phyloP scores from a whole-genome alignment of 1,284 basidiomycete species.

The Retiboletus flavoniger region DNA sequence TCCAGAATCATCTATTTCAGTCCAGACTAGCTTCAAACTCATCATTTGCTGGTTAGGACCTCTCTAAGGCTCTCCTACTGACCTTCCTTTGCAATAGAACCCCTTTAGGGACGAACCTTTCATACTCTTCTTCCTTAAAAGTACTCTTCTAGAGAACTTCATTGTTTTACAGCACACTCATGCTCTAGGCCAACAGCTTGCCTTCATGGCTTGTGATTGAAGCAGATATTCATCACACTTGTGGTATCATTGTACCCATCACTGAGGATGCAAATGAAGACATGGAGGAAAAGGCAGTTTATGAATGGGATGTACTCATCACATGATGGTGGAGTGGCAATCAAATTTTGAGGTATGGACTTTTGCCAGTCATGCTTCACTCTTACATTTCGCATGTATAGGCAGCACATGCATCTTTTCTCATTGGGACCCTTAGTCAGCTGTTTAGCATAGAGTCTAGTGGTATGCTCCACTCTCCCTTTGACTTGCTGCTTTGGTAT shows the following conservation, averaged over 20 bases:
- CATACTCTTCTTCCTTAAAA: too few relatives aligned
- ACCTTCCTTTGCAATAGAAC: too few relatives aligned
- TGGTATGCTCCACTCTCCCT: slow-evolving; percentile 61
- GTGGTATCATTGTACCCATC: slow-evolving; percentile 51
- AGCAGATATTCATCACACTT: slow-evolving; percentile 53
- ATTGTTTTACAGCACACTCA: too few relatives aligned
- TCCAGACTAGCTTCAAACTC: too few relatives aligned
- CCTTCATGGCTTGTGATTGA: slow-evolving; percentile 82
- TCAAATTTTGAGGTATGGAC: slow-evolving; percentile 63
- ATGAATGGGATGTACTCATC: slow-evolving; percentile 65
- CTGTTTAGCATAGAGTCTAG: slow-evolving; percentile 72
- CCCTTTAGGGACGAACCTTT: too few relatives aligned
- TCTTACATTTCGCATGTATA: not conserved
- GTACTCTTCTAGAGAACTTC: too few relatives aligned
- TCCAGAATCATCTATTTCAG: too few relatives aligned
- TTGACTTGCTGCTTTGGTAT: slow-evolving; percentile 61
- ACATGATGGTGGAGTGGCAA: slow-evolving; percentile 64
- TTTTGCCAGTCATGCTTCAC: too few relatives aligned
- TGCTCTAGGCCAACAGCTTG: too few relatives aligned
- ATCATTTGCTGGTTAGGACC: too few relatives aligned
- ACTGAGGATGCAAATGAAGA: slow-evolving; percentile 35
- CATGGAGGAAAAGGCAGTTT: slow-evolving; percentile 42
- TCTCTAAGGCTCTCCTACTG: too few relatives aligned
- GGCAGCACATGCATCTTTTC: slow-evolving; percentile 38
- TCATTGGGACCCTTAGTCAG: slow-evolving; percentile 80